phyloP scores from a whole-genome alignment of 345 rosid genomes.

The Lepidium africanum region DNA sequence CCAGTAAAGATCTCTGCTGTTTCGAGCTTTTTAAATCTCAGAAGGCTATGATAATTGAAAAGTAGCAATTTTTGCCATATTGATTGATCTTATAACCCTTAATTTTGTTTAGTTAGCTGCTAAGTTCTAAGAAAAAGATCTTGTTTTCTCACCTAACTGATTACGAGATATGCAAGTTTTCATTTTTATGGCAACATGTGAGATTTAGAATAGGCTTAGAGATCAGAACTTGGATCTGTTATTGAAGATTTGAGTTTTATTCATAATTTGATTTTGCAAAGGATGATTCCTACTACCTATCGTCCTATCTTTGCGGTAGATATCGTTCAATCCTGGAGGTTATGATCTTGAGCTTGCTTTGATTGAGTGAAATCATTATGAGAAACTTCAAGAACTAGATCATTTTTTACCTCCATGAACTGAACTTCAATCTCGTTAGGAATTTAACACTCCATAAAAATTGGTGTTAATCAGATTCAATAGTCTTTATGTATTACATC shows the following conservation, averaged over 20 bases:
- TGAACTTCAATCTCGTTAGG: not conserved
- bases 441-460: not conserved
- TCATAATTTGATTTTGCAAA: constrained; percentile 27
- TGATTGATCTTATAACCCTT: not conserved
- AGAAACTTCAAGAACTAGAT: not conserved
- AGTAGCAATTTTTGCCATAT: not conserved
- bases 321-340: not conserved
- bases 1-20: no score
- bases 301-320: constrained; percentile 57
- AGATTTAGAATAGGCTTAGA: not conserved
- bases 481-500: not conserved
- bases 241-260: not conserved
- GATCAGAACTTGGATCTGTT: not conserved
- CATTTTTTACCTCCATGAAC: not conserved
- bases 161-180: not conserved
- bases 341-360: not conserved
- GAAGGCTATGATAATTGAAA: no score
- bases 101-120: not conserved
- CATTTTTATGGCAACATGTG: not conserved
- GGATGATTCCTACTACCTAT: constrained; percentile 56
- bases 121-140: not conserved
- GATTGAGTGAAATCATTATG: not conserved
- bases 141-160: not conserved
- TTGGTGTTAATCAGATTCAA: not conserved
- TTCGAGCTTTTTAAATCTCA: no score